phyloP scores from a whole-genome alignment of 2,329 filamentous ascomycete genomes.

The Phialocephala subalpina region DNA sequence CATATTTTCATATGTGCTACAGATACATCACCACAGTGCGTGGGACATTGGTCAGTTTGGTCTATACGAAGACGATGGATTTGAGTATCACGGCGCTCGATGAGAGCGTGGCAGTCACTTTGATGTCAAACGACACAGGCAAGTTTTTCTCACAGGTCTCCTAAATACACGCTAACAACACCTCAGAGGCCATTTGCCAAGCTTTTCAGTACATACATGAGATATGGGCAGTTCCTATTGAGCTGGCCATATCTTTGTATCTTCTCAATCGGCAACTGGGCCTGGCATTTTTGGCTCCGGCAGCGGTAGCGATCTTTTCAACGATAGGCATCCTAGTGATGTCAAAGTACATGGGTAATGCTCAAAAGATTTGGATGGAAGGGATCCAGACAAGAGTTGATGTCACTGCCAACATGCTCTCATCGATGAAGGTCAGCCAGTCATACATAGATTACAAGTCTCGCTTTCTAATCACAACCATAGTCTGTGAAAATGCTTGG shows the following conservation, averaged over 20 bases:
- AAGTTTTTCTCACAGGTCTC: not conserved
- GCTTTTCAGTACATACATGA: constrained; percentile 44
- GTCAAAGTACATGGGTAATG: constrained; percentile 36
- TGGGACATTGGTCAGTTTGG: constrained; percentile 37
- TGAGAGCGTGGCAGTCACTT: constrained; percentile 40
- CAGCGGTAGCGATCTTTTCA: constrained; percentile 38
- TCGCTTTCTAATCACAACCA: constrained; percentile 20
- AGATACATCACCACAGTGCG: constrained; percentile 35
- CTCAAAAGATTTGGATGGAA: constrained; percentile 43
- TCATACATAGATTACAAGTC: not conserved
- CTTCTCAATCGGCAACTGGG: constrained; percentile 42
- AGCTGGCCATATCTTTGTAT: constrained; percentile 40
- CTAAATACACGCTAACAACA: not conserved
- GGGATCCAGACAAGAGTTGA: constrained; percentile 43
- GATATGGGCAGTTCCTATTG: constrained; percentile 42
- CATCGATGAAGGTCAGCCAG: constrained; percentile 41
- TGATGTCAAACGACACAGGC: constrained; percentile 45
- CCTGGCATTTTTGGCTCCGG: constrained; percentile 37
- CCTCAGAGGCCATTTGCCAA: constrained; percentile 35
- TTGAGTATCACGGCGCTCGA: constrained; percentile 37
- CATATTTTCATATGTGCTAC: constrained; percentile 38
- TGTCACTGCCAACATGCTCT: constrained; percentile 41
- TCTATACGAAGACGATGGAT: constrained; percentile 42
- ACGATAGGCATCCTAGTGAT: constrained; percentile 35
- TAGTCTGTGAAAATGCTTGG: constrained; percentile 45